Evolutionary conservation across 805 yeast genomes (phyloP), one percentile per base, ranked within the genome.

Genomic region (Candida caryicola): DNA sequence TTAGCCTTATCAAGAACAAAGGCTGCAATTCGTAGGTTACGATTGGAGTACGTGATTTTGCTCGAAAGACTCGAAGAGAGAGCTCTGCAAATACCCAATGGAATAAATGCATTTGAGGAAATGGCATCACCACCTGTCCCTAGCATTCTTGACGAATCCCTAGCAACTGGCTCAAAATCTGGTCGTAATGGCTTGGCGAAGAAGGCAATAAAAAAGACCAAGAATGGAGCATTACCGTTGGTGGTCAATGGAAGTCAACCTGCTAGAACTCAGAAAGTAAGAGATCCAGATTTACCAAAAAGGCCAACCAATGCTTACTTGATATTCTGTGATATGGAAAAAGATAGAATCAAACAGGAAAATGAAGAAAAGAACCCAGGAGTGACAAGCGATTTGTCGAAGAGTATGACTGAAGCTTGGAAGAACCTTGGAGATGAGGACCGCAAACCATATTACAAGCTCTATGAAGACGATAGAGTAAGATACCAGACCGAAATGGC

Each of bases 281-380:
- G 89, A 51, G 95, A 89, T 59, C 96, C 96, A 7, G 81, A 80
- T 49, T 73, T 83, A 52, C 97, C 96, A 15, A 87, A 85, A 51
- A 73, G 95, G 52, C 96, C 96, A 4, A 82, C 93, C 3, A 90
- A 89, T 59, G 95, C 96, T 4, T 90, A 89, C 54, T 69, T 87
- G 45, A 76, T 87, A 18, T 89, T 84, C 55, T 90, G 96, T 62
- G 97, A 90, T 42, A 65, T 76, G 64, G 95, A 87, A 54, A 85
- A 85, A 60, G 95, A 86, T 33, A 69, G 74, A 34, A 74, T 87
- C 27, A 79, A 77, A 44, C 71, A 74, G 35, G 77, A 75, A 44
- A 68, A 80, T 36, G 84, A 77, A 44, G 60, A 61, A n/a, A 61
- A 59, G 35, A 68, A 69, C 34, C 74, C 77, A 3, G 81, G 80